Evolutionary conservation across 2,329 filamentous ascomycete species (phyloP).

Genomic region (Botrytis sinoallii): DNA sequence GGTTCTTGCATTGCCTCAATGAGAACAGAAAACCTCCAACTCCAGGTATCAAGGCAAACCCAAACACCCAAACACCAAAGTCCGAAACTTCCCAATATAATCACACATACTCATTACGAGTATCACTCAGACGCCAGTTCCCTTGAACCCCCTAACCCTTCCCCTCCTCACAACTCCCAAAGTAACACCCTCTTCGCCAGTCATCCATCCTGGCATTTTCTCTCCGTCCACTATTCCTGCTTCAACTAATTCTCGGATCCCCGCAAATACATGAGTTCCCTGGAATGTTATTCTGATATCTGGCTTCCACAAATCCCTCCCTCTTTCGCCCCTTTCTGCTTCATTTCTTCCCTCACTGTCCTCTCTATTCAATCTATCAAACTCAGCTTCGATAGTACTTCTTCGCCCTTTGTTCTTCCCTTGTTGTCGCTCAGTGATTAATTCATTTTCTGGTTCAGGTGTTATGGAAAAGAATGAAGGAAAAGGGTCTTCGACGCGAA

Average conservation of each 20-base stretch:
- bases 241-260: slow-evolving; percentile 74
- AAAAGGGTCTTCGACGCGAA: slow-evolving; percentile 58
- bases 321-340: slow-evolving; percentile 18
- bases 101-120: background rate
- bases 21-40: background rate
- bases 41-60: slow-evolving; percentile 6
- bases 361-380: slow-evolving; percentile 33
- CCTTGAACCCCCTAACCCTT: slow-evolving; percentile 57
- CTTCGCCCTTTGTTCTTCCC: slow-evolving; percentile 33
- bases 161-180: slow-evolving; percentile 66
- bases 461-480: slow-evolving; percentile 35
- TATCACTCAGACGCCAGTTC: slow-evolving; percentile 43
- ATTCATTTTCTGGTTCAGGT: slow-evolving; percentile 28
- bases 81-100: background rate
- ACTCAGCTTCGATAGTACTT: slow-evolving; percentile 28
- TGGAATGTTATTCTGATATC: slow-evolving; percentile 65
- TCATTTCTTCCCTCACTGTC: slow-evolving; percentile 32
- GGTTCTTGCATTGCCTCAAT: background rate
- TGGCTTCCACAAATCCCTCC: slow-evolving; percentile 48
- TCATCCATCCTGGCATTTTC: slow-evolving; percentile 87
- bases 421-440: slow-evolving; percentile 25
- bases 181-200: slow-evolving; percentile 79
- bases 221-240: slow-evolving; percentile 70
- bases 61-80: slow-evolving; percentile 1
- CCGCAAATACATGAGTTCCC: slow-evolving; percentile 76